Percentiles rank a stretch among this genome's conserved stretches.
These are phyloP conservation scores for Zancudomyces culisetae DNA, from an alignment of 371 early-diverging fungal genomes.

Conservation along the genomic window DNA sequence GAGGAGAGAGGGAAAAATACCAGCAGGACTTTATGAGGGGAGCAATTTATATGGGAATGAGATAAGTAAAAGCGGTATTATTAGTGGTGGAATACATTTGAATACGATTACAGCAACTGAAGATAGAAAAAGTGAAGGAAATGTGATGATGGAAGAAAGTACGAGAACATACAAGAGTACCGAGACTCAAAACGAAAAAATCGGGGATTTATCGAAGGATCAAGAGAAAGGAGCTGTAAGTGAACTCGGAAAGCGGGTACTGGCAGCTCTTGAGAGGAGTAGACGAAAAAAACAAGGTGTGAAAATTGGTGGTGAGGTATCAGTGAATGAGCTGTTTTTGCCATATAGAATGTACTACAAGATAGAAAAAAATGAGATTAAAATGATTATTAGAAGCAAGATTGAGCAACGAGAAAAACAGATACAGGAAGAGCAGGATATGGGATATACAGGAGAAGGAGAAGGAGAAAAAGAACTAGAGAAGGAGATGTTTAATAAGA, in stretches of 20 bases:
- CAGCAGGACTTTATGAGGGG: too few relatives aligned
- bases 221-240: background rate
- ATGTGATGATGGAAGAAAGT: too few relatives aligned
- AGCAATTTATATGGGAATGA: too few relatives aligned
- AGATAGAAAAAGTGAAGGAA: too few relatives aligned
- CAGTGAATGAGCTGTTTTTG: constrained; percentile 47
- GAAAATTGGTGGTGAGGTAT: too few relatives aligned
- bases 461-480: background rate
- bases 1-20: constrained; percentile 42
- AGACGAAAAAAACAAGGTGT: constrained; percentile 15
- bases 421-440: constrained; percentile 9
- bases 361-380: constrained; percentile 45
- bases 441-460: constrained; percentile 7
- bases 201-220: background rate
- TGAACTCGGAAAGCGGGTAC: background rate
- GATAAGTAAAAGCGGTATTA: too few relatives aligned
- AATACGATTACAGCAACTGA: too few relatives aligned
- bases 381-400: too few relatives aligned
- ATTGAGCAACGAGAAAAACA: too few relatives aligned
- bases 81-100: too few relatives aligned
- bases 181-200: background rate
- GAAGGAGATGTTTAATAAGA: too few relatives aligned
- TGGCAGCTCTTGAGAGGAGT: constrained; percentile 3
- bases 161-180: too few relatives aligned
- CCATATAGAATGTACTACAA: constrained; percentile 64